Evolutionary conservation across 306 rosid species (phyloP).

Genomic region (Cicer chorassanicum): DNA sequence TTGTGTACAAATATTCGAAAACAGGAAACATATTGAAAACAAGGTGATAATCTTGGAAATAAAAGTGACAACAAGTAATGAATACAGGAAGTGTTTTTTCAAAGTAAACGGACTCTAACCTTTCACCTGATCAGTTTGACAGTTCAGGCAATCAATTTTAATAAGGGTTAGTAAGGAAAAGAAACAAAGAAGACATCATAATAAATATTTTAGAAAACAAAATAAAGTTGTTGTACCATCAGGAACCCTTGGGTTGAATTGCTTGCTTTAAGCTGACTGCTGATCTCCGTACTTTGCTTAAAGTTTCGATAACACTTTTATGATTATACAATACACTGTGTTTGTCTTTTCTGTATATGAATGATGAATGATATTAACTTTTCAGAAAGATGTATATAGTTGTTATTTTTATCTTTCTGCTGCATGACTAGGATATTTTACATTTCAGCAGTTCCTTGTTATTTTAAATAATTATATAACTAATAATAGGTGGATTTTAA

Average conservation of each 20-base stretch:
- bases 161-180: slow-evolving; percentile 1
- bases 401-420: slow-evolving; percentile 13
- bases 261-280: slow-evolving; percentile 38
- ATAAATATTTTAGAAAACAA: slow-evolving; percentile 30
- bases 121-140: slow-evolving; percentile 8
- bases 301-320: slow-evolving; percentile 29
- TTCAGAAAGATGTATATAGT: background rate
- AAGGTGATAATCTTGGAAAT: background rate
- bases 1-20: background rate
- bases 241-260: slow-evolving; percentile 24
- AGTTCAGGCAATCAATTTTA: slow-evolving; percentile 23
- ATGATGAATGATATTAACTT: background rate
- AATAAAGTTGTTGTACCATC: slow-evolving; percentile 12
- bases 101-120: background rate
- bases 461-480: slow-evolving; percentile 5
- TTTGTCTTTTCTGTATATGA: slow-evolving; percentile 31
- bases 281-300: slow-evolving; percentile 11
- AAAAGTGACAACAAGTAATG: background rate
- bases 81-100: background rate
- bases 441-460: background rate
- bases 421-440: background rate
- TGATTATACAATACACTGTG: background rate
- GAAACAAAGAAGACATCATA: slow-evolving; percentile 8
- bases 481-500: slow-evolving; percentile 5
- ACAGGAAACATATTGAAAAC: background rate